Base-by-base conservation (phyloP, 1,284 basidiomycete species). In the Sporisorium graminicola region DNA sequence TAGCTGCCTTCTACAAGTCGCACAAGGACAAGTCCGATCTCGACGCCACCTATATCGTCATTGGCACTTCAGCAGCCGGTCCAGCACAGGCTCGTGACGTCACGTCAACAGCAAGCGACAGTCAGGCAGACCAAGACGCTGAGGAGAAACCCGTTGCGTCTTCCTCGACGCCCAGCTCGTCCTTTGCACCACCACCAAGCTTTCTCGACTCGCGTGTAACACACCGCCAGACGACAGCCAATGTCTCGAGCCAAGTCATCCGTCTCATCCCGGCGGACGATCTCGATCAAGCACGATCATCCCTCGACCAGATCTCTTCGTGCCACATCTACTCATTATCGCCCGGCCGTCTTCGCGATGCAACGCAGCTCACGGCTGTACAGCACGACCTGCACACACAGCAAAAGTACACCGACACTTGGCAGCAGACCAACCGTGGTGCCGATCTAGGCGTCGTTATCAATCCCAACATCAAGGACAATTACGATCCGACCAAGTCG, bases 281-380 rank as follows among this genome's bases (percentile, higher is more conserved):
- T 37, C 69, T 77, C 3, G 71, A 71, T 12, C 61, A 65, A n/a
- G 69, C 63, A n/a, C 73, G 58, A 29, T 44, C 35, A 4, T 26
- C 51, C 1, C 58, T 78, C 16, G 50, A 59, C 7, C 33, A 65
- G 4, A n/a, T 73, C 43, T 53, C 66, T 3, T 66, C 64, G 0
- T 70, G 66, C 50, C 75, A 80, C 51, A 69, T 81, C 60, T 81
- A 81, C 61, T 77, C 80, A 43, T 52, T 81, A 54, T 70, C 75
- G 18, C 62, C 76, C 4, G 72, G 74, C 9, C 52, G 46, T 27
- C 65, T 70, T 7, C 65, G 68, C 13, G 76, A 80, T 47, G 69
- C 51, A 10, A 40, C 72, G 10, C 75, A 78, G 27, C 72, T 82
- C 7, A 78, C 78, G 16, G 70, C 72, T 0, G 60, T 80, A 5